Evolutionary conservation across 2,329 filamentous ascomycete genomes (phyloP).

Genomic region (Fusarium musae): DNA sequence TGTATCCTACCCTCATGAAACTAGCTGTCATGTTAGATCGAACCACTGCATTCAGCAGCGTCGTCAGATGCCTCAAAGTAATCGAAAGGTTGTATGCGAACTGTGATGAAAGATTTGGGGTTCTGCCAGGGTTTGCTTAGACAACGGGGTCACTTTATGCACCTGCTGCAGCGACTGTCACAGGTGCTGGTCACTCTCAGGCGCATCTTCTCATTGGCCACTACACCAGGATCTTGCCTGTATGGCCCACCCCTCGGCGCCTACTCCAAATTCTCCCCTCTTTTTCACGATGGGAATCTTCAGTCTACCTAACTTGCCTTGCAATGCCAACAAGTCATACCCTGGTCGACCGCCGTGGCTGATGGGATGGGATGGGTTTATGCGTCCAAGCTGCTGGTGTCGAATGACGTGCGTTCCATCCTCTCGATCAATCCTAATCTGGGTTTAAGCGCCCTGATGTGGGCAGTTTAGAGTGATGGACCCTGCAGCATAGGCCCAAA

Average conservation of each 20-base stretch:
- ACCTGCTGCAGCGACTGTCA: slow-evolving; percentile 40
- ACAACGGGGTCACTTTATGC: slow-evolving; percentile 25
- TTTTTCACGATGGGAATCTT: background rate
- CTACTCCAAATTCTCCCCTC: slow-evolving; percentile 15
- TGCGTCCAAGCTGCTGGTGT: slow-evolving; percentile 37
- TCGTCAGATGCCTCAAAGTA: slow-evolving; percentile 42
- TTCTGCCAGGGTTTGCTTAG: slow-evolving; percentile 24
- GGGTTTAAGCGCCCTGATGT: slow-evolving; percentile 41
- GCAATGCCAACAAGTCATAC: slow-evolving; percentile 6
- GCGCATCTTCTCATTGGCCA: slow-evolving; percentile 18
- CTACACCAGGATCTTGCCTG: slow-evolving; percentile 11
- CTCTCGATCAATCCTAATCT: slow-evolving; percentile 25
- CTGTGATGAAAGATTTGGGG: slow-evolving; percentile 22
- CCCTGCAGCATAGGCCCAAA: slow-evolving; percentile 37
- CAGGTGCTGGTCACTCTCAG: slow-evolving; percentile 32
- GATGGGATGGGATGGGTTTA: background rate
- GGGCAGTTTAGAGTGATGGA: slow-evolving; percentile 28
- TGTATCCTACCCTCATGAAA: slow-evolving; percentile 17
- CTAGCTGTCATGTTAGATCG: slow-evolving; percentile 33
- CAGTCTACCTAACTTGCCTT: background rate
- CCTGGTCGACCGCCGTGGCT: slow-evolving; percentile 26
- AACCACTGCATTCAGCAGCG: slow-evolving; percentile 35
- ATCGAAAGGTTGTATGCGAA: slow-evolving; percentile 43
- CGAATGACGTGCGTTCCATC: slow-evolving; percentile 40
- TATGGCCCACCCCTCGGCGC: slow-evolving; percentile 26